Conservation (phyloP, 306 rosid species). For the Prunus kanzakura region DNA sequence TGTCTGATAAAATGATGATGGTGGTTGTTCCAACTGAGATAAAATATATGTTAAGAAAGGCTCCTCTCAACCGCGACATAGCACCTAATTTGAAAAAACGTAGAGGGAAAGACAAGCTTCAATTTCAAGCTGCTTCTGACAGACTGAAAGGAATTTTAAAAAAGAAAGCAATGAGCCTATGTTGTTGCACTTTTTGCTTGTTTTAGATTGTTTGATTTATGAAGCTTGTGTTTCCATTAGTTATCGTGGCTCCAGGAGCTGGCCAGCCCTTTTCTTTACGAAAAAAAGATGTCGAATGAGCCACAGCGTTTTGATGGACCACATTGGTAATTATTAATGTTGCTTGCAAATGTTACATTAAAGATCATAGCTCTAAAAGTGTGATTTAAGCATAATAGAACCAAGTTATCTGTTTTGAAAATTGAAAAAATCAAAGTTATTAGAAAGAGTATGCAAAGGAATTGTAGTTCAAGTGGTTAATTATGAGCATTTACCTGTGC, state of each 20-base stretch:
- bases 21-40: slow-evolving; percentile 53
- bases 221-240: slow-evolving; percentile 5
- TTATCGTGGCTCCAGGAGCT: background rate
- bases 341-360: background rate
- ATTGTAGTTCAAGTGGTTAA: too few relatives aligned
- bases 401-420: background rate
- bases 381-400: background rate
- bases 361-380: background rate
- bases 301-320: background rate
- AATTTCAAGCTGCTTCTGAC: background rate
- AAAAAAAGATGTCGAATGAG: background rate
- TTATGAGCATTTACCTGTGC: too few relatives aligned
- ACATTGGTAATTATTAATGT: background rate
- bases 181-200: background rate
- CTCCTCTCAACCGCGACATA: slow-evolving; percentile 28
- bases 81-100: slow-evolving; percentile 37
- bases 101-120: slow-evolving; percentile 41
- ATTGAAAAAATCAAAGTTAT: too few relatives aligned
- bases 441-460: too few relatives aligned
- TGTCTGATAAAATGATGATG: background rate
- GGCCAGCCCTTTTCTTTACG: background rate
- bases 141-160: background rate
- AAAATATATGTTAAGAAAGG: slow-evolving; percentile 16
- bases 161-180: background rate
- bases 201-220: background rate